phyloP scores from a whole-genome alignment of 2,329 filamentous ascomycete species.

The Monilinia vaccinii-corymbosi region DNA sequence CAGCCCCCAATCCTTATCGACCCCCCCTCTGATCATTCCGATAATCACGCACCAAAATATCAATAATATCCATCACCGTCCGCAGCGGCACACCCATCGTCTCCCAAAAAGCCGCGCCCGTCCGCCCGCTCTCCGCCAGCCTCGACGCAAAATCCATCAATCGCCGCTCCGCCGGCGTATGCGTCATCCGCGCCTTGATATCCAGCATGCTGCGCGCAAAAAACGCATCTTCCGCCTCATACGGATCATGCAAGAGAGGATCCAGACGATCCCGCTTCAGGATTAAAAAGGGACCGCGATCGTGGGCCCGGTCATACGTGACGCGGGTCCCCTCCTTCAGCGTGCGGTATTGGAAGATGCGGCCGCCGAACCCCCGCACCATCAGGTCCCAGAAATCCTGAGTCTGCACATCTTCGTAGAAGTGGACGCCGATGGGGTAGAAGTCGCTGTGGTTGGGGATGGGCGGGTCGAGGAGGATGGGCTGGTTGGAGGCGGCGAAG shows the following conservation, averaged over 20 bases:
- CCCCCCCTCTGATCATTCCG: not conserved
- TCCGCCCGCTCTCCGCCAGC: not conserved
- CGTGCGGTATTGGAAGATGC: not conserved
- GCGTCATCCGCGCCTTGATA: not conserved
- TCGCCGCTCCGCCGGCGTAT: not conserved
- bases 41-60: not conserved
- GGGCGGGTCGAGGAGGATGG: not conserved
- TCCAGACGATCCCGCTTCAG: not conserved
- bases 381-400: not conserved
- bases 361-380: not conserved
- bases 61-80: not conserved
- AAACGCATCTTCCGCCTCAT: not conserved
- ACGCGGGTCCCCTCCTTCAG: not conserved
- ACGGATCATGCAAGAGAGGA: not conserved
- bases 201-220: not conserved
- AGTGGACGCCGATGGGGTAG: not conserved
- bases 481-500: not conserved
- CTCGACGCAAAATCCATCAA: not conserved
- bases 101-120: not conserved
- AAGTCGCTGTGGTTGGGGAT: not conserved
- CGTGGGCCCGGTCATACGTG: not conserved
- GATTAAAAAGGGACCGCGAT: not conserved
- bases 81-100: not conserved
- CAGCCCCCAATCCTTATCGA: not conserved
- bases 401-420: not conserved